Conservation (phyloP, 345 rosid species). For the Dovyalis caffra region DNA sequence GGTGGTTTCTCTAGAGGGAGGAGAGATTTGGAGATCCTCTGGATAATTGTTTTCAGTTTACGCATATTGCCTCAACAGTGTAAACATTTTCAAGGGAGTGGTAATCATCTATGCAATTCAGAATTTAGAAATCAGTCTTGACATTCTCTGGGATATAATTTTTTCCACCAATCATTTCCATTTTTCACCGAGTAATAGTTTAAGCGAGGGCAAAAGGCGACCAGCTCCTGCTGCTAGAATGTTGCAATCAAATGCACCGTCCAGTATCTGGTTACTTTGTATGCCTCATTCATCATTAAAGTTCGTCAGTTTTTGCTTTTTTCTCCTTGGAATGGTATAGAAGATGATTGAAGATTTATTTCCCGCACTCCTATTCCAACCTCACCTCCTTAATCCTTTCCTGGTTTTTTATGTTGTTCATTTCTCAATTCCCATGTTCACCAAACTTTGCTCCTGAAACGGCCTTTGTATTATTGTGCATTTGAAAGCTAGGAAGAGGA, state of each 20-base stretch:
- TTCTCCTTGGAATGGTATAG: neutral
- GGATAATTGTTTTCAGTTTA: constrained; percentile 46
- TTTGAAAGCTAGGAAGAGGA: no score
- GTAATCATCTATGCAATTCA: constrained; percentile 36
- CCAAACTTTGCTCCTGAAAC: neutral
- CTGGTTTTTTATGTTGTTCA: neutral
- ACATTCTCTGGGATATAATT: constrained; percentile 20
- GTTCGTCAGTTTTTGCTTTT: neutral
- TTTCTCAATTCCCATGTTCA: neutral
- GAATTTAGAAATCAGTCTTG: constrained; percentile 32
- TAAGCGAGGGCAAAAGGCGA: neutral
- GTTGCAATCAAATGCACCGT: neutral
- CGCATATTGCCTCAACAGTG: constrained; percentile 24
- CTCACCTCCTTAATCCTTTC: neutral
- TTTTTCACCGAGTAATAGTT: neutral
- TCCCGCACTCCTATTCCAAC: neutral
- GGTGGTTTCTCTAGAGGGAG: constrained; percentile 96
- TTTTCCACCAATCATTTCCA: neutral
- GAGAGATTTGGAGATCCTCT: constrained; percentile 94
- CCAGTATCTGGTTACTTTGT: constrained; percentile 1
- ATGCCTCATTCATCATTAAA: constrained; percentile 8
- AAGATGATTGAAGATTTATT: neutral
- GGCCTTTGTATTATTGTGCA: neutral
- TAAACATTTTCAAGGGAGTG: constrained; percentile 36
- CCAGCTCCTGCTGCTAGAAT: neutral